Conservation (phyloP, 331 rosid species). For the Saraca asoca region DNA sequence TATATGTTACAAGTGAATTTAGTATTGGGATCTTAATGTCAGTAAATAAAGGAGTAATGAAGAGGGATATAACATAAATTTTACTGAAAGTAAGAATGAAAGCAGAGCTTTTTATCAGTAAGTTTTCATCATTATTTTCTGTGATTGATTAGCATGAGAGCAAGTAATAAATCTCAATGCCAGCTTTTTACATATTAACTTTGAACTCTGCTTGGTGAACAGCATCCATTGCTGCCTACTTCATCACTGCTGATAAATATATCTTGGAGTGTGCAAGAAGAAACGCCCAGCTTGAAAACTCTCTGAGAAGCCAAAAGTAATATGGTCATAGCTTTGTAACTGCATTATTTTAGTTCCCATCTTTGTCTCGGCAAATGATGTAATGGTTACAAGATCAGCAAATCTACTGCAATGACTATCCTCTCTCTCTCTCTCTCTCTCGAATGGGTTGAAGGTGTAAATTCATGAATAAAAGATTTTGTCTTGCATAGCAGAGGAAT, state of each 20-base stretch:
- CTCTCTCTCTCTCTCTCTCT: no score
- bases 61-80: no score
- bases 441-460: no score
- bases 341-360: not conserved
- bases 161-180: slow-evolving; percentile 12
- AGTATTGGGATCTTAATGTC: not conserved
- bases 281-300: slow-evolving; percentile 49
- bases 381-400: no score
- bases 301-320: slow-evolving; percentile 50
- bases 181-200: slow-evolving; percentile 1
- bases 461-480: not conserved
- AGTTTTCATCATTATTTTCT: not conserved
- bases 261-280: slow-evolving; percentile 66
- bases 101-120: not conserved
- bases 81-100: not conserved
- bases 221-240: slow-evolving; percentile 64
- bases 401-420: no score
- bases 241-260: slow-evolving; percentile 66
- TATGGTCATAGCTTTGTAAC: not conserved
- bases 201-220: slow-evolving; percentile 32
- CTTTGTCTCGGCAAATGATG: no score
- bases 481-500: not conserved
- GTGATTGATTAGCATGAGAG: slow-evolving; percentile 6
- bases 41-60: no score
- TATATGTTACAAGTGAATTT: not conserved